phyloP scores from a whole-genome alignment of 2,329 filamentous ascomycete genomes.

The Penicillium sp. region DNA sequence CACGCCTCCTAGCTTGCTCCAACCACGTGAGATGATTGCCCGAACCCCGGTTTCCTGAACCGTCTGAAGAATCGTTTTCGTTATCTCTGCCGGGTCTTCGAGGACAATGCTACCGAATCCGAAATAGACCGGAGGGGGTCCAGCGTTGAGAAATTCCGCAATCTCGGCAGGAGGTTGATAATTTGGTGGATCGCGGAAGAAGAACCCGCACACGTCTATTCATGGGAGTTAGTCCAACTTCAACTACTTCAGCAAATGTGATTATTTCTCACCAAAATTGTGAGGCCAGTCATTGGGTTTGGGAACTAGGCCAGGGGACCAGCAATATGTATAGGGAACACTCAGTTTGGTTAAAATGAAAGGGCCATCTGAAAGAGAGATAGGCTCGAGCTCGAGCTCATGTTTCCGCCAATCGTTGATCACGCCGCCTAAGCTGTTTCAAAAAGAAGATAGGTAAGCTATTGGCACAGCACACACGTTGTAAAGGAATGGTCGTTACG shows the following conservation, averaged over 20 bases:
- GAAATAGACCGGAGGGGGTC: slow-evolving; percentile 53
- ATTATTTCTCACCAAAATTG: background rate
- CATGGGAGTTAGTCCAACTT: background rate
- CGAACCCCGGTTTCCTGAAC: slow-evolving; percentile 47
- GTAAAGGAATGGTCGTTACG: background rate
- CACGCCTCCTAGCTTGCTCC: slow-evolving; percentile 46
- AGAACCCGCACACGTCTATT: slow-evolving; percentile 43
- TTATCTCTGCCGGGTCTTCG: slow-evolving; percentile 47
- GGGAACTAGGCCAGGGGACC: slow-evolving; percentile 39
- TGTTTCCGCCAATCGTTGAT: slow-evolving; percentile 41
- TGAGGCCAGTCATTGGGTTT: slow-evolving; percentile 37
- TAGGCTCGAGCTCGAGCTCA: slow-evolving; percentile 37
- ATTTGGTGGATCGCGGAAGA: slow-evolving; percentile 35
- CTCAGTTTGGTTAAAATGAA: slow-evolving; percentile 31
- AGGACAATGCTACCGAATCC: slow-evolving; percentile 57
- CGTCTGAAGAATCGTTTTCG: slow-evolving; percentile 47
- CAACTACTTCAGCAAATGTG: too few species aligned
- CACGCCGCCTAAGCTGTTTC: slow-evolving; percentile 38
- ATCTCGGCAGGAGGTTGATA: slow-evolving; percentile 42
- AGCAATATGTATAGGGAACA: slow-evolving; percentile 42
- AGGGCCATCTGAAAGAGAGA: slow-evolving; percentile 34
- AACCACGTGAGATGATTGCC: slow-evolving; percentile 55
- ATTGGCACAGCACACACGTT: too few species aligned
- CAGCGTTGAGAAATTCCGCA: slow-evolving; percentile 44
- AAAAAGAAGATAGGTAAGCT: background rate